Evolutionary conservation across 257 asterid genomes (phyloP), one percentile per base, ranked within the genome.

Genomic region (Capsicum pubescens): DNA sequence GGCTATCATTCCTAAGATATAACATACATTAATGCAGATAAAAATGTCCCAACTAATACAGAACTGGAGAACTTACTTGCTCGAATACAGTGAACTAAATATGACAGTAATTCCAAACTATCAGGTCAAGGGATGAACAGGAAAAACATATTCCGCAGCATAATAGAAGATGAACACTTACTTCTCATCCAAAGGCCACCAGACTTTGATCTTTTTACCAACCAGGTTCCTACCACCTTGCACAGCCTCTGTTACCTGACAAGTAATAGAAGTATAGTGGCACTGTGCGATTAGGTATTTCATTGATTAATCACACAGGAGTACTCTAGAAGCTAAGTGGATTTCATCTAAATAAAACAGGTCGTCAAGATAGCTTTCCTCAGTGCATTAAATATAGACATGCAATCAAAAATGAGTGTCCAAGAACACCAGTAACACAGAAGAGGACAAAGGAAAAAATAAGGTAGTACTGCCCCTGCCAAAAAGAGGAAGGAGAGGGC

Each of bases 171-270:
- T 60, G 74, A 85, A 78, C 85, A 87, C 99, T 93, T 90, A 97
- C 99, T 1, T 11, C 26, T 60, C 78, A 92, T 97, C 99, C 26
- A 85, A 42, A 0, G 99, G 99, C 99, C 99, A 97, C 94, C 93
- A 97, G 80, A 97, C 97, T 88, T 87, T 94, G 83, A 97, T 91
- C 88, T 85, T 94, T 70, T 91, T 85, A 86, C 98, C 98, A 87
- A 95, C 92, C 89, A 95, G 86, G 85, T 86, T 87, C 89, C 91
- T 84, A 54, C 89, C 97, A 15, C 82, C 85, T 85, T 87, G 89
- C 50, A 16, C 32, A 56, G 80, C 63, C 83, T 68, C 94, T 55
- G 92, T 88, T 67, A 87, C 94, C 99, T 97, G 89, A 84, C 70
- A 85, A 77, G 50, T 26, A 54, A 32, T 13, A 77, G 32, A 9